A percentile compares a stretch with the other conserved stretches of the same genome.
These are phyloP conservation scores for Calocera cornea DNA, from an alignment of 768 basidiomycete species.

Conservation along the genomic window DNA sequence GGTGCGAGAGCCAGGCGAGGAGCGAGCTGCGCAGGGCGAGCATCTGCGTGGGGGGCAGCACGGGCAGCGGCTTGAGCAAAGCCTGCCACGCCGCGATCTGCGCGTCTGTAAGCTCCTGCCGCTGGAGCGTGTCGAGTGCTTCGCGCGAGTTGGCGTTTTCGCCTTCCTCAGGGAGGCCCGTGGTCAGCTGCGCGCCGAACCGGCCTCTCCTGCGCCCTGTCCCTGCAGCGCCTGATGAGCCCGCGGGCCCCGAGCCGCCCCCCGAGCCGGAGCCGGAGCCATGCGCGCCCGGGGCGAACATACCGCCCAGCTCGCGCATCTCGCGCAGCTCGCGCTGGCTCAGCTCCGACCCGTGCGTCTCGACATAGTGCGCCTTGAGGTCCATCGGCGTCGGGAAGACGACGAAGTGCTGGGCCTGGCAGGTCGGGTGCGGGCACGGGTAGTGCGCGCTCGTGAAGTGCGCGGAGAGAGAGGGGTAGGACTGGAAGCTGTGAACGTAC, in stretches of 20 bases:
- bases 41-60: neutral
- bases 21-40: neutral
- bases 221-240: constrained; percentile 25
- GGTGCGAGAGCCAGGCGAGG: neutral
- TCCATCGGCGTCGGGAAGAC: constrained; percentile 83
- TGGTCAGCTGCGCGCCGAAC: constrained; percentile 38
- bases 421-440: constrained; percentile 59
- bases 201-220: constrained; percentile 18
- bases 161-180: constrained; percentile 37
- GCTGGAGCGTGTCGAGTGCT: neutral
- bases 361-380: constrained; percentile 81
- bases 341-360: constrained; percentile 66
- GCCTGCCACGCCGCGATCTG: neutral
- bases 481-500: constrained; percentile 56
- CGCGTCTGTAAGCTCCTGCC: neutral
- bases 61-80: neutral
- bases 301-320: constrained; percentile 49
- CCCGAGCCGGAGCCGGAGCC: constrained; percentile 24
- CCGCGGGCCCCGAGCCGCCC: constrained; percentile 15
- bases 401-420: constrained; percentile 81
- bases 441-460: constrained; percentile 67
- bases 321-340: constrained; percentile 54
- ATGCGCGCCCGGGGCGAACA: constrained; percentile 55
- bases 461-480: constrained; percentile 62
- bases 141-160: neutral